Percentiles rank a stretch among this genome's conserved stretches.
phyloP scores from a whole-genome alignment of 2,329 filamentous ascomycete species.

The Aspergillus jensenii region DNA sequence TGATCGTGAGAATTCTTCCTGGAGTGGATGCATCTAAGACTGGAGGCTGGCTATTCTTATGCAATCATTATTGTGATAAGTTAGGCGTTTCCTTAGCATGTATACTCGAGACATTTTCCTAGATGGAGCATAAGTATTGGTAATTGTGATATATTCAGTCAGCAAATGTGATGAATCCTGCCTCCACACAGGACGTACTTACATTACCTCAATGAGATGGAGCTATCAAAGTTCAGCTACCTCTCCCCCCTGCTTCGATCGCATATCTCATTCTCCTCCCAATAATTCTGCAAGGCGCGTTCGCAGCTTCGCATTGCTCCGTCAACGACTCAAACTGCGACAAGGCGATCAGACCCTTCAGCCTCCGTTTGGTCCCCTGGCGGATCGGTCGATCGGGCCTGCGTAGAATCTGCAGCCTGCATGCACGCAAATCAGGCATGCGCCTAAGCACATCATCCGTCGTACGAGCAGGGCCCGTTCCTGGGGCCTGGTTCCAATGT shows the following conservation, averaged over 20 bases:
- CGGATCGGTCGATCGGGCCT: constrained; percentile 16
- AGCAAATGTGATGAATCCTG: not conserved
- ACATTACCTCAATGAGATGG: not conserved
- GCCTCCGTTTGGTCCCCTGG: constrained; percentile 9
- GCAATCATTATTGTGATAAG: not conserved
- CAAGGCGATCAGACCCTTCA: constrained; percentile 20
- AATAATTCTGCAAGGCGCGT: constrained; percentile 15
- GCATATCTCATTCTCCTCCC: constrained; percentile 8
- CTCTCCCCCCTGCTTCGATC: not conserved
- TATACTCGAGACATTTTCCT: not conserved
- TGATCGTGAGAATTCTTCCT: not conserved
- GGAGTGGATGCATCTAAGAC: not conserved
- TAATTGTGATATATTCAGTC: constrained; percentile 5
- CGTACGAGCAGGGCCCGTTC: not conserved
- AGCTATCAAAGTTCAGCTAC: constrained; percentile 5
- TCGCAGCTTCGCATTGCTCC: not conserved
- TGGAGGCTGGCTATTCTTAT: too few relatives aligned
- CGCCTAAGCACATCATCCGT: not conserved
- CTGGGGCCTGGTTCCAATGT: not conserved
- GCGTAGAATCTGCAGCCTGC: constrained; percentile 6
- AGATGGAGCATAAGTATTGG: not conserved
- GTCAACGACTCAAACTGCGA: not conserved
- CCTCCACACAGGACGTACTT: not conserved
- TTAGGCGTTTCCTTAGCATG: not conserved
- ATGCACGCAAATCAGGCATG: constrained; percentile 8